Evolutionary conservation across 306 rosid species (phyloP).

Genomic region (Dalbergia cultrata): DNA sequence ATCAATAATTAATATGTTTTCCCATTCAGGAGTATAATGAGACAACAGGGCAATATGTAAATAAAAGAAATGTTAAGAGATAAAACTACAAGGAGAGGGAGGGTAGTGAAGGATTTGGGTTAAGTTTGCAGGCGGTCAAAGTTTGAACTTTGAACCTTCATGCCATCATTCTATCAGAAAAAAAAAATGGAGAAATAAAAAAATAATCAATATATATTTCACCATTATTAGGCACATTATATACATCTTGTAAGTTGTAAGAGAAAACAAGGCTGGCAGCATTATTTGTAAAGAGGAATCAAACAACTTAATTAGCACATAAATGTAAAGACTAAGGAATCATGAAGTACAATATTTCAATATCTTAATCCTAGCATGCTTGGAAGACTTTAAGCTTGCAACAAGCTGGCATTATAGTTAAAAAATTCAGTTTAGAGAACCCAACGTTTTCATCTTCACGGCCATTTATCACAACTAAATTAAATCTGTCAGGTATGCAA

Average conservation of each 20-base stretch:
- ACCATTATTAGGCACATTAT: neutral
- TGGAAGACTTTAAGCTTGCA: neutral
- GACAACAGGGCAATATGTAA: too few species aligned
- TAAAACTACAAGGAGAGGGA: too few species aligned
- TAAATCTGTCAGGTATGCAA: slow-evolving; percentile 3
- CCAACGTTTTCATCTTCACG: neutral
- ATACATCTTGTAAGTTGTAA: neutral
- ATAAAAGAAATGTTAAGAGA: too few species aligned
- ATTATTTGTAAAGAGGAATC: slow-evolving; percentile 9
- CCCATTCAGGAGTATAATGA: too few species aligned
- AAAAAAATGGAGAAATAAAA: neutral
- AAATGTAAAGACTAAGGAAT: neutral
- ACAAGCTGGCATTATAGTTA: neutral
- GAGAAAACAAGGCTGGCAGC: slow-evolving; percentile 1
- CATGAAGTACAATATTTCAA: slow-evolving; percentile 4
- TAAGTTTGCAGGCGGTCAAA: neutral
- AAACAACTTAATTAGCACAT: neutral
- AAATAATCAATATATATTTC: slow-evolving; percentile 11
- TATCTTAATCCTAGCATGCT: neutral
- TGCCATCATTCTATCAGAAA: neutral
- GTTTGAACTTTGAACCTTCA: neutral
- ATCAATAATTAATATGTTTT: too few species aligned
- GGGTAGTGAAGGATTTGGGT: neutral
- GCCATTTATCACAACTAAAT: slow-evolving; percentile 4
- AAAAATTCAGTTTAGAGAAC: neutral